phyloP scores from a whole-genome alignment of 1,139 yeast genomes.

The Yamadazyma triangularis region DNA sequence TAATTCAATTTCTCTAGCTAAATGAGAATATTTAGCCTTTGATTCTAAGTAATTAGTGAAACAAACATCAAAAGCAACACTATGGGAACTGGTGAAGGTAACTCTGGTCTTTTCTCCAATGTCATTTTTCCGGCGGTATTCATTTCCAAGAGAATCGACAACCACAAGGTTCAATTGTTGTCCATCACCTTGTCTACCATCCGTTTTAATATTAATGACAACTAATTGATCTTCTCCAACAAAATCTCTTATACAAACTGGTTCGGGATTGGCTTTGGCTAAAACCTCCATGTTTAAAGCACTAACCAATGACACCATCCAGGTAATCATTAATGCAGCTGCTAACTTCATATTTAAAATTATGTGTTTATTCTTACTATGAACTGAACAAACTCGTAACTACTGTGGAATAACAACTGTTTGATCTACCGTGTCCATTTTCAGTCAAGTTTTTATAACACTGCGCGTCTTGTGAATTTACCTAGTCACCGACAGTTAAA shows the following conservation, averaged over 20 bases:
- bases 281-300: constrained; percentile 41
- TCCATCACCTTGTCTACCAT: constrained; percentile 80
- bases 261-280: constrained; percentile 31
- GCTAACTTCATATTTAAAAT: background rate
- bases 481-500: no score
- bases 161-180: constrained; percentile 64
- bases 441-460: background rate
- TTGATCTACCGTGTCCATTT: background rate
- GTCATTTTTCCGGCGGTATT: constrained; percentile 61
- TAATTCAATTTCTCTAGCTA: constrained; percentile 68
- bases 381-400: no score
- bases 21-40: constrained; percentile 27
- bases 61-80: constrained; percentile 88
- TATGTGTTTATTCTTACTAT: no score
- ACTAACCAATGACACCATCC: constrained; percentile 17
- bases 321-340: constrained; percentile 9
- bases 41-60: constrained; percentile 62
- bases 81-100: constrained; percentile 79
- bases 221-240: constrained; percentile 80
- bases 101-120: constrained; percentile 62
- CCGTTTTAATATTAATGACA: constrained; percentile 70
- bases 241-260: constrained; percentile 82
- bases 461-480: no score
- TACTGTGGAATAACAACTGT: background rate
- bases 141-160: constrained; percentile 66